These are phyloP conservation scores for Viridothelium virens DNA, from an alignment of 495 filamentous ascomycete species.

Conservation along the genomic window DNA sequence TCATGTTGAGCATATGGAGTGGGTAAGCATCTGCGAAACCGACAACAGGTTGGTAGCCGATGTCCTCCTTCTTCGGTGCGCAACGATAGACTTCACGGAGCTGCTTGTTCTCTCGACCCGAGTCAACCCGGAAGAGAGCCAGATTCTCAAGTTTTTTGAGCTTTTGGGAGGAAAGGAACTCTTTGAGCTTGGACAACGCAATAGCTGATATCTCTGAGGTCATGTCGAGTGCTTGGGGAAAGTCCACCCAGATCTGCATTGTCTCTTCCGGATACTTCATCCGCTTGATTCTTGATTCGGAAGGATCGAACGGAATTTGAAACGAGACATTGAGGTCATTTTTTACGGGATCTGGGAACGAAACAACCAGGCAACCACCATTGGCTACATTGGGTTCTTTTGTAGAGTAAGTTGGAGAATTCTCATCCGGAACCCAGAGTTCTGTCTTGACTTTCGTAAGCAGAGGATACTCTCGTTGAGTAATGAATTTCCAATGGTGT, in stretches of 20 bases:
- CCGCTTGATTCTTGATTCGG: conserved; percentile 41
- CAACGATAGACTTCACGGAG: conserved; percentile 64
- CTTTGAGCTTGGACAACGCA: conserved; percentile 42
- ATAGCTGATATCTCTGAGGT: conserved; percentile 44
- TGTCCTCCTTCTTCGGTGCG: conserved; percentile 58
- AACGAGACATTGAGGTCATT: conserved; percentile 34
- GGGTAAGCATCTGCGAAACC: conserved; percentile 89
- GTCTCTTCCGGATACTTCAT: conserved; percentile 52
- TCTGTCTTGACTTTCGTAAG: conserved; percentile 69
- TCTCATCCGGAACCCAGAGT: conserved; percentile 65
- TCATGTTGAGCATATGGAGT: conserved; percentile 68
- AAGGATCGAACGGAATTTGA: conserved; percentile 57
- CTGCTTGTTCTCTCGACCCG: conserved; percentile 34
- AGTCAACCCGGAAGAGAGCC: conserved; percentile 63
- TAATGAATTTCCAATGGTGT: conserved; percentile 69
- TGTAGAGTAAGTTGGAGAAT: conserved; percentile 4
- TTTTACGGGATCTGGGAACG: conserved; percentile 42
- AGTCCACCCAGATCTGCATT: conserved; percentile 76
- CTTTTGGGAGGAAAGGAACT: conserved; percentile 44
- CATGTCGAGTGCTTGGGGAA: conserved; percentile 43
- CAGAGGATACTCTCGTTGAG: conserved; percentile 63
- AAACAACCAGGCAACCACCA: conserved; percentile 48
- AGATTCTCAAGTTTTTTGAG: conserved; percentile 47
- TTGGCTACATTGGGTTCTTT: conserved; percentile 35
- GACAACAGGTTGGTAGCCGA: conserved; percentile 68